These are phyloP conservation scores for Pseudoperonospora humuli DNA, from an alignment of 352 stramenopile genomes.

Conservation along the genomic window DNA sequence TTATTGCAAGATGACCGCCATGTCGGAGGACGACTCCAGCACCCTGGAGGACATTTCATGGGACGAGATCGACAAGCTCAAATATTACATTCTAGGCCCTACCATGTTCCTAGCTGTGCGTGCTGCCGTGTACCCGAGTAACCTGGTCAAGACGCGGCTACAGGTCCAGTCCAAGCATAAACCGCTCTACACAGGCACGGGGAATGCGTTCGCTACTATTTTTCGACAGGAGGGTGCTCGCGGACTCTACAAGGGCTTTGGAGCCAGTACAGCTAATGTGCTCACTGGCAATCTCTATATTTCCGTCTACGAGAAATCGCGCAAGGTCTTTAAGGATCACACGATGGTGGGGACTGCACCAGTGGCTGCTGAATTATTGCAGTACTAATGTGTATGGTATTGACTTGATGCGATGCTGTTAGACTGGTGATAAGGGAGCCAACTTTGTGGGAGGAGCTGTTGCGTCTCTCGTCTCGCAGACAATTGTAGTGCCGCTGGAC, in stretches of 20 bases:
- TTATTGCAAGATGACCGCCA: too few relatives aligned
- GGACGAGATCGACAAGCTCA: conserved; percentile 85
- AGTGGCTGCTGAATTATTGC: not conserved
- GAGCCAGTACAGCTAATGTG: conserved; percentile 80
- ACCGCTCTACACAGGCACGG: conserved; percentile 70
- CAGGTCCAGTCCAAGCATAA: conserved; percentile 72
- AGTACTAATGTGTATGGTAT: conserved; percentile 1
- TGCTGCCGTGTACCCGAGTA: conserved; percentile 80
- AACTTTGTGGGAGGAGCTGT: conserved; percentile 75
- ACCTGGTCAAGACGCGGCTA: conserved; percentile 83
- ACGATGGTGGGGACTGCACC: conserved; percentile 24
- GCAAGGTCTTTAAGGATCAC: conserved; percentile 57
- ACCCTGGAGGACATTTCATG: conserved; percentile 77
- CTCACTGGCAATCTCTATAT: conserved; percentile 87
- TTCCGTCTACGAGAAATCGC: conserved; percentile 78
- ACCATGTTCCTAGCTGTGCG: conserved; percentile 78
- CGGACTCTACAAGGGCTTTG: conserved; percentile 84
- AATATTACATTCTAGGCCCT: conserved; percentile 80
- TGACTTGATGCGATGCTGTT: not conserved
- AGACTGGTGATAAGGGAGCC: conserved; percentile 49
- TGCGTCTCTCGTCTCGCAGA: conserved; percentile 79
- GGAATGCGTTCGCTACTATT: conserved; percentile 83
- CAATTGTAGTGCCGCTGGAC: conserved; percentile 79
- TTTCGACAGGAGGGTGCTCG: conserved; percentile 61
- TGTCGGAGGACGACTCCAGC: conserved; percentile 26